Evolutionary conservation across 2,329 filamentous ascomycete species (phyloP), one percentile per base, ranked within the genome.

Genomic region (Emmonsiellopsis sp.): DNA sequence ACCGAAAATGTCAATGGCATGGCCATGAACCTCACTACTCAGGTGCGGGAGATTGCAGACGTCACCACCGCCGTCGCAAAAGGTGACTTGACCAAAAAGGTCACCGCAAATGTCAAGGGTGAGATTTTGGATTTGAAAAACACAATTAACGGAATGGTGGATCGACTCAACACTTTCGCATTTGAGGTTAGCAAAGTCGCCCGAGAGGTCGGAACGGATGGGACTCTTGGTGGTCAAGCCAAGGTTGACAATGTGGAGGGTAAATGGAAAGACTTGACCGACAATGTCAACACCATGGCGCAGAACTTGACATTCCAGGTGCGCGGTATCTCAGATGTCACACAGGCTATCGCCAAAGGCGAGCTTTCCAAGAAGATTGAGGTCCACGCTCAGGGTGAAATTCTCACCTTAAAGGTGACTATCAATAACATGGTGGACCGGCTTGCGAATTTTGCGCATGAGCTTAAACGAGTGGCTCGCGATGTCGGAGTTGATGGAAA

Each of bases 381-480:
- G 60, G 92, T 97, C 7, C 87, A 95, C 63, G 92, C 92, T 52
- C 90, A 92, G 70, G 92, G 92, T 72, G 92, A 97, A 71, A 95
- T 97, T 59, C 81, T 93, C 59, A 85, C 95, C 2, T 75, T 97
- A 51, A 96, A 96, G 68, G 89, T 94, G 66, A 97, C 92, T 43
- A 95, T 96, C 75, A 96, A 96, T 70, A 92, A 96, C 83, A 96
- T 96, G 92, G 92, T 97, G 60, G 91, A 91, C 67, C 84, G 92
- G 58, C 76, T 98, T 50, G 94, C 93, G 55, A 92, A 92, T 59
- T 97, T 96, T 81, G 95, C 91, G 53, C 90, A 94, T 61, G 91
- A 95, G 67, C 87, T 98, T 59, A 93, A 97, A 73, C 83, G 91
- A 62, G 92, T 98, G 32, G 92, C 92, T 55, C 91, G 93, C 64